A percentile compares a stretch with the other conserved stretches of the same genome.
phyloP scores from a whole-genome alignment of 2,329 filamentous ascomycete genomes.

The Alternaria brassicae region DNA sequence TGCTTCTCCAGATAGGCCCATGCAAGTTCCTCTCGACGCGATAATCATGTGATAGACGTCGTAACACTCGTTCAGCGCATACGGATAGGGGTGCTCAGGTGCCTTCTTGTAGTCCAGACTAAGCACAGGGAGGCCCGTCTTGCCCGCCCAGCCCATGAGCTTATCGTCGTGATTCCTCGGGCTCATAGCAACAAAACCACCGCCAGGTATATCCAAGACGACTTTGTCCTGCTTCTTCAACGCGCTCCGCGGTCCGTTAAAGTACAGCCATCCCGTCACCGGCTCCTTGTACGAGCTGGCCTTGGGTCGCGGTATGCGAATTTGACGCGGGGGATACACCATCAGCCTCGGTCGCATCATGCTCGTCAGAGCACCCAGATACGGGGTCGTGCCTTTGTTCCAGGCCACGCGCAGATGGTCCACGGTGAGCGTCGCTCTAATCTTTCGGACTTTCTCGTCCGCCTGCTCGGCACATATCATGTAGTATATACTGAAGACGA shows the following conservation, averaged over 20 bases:
- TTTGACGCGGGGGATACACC: conserved; percentile 78
- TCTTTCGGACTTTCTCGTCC: conserved; percentile 94
- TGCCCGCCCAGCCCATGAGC: conserved; percentile 88
- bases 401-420: conserved; percentile 92
- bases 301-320: conserved; percentile 81
- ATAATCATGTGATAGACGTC: conserved; percentile 82
- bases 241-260: conserved; percentile 82
- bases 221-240: conserved; percentile 78
- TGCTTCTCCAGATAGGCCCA: conserved; percentile 73
- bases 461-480: conserved; percentile 91
- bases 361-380: conserved; percentile 74
- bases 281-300: conserved; percentile 84
- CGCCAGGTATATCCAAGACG: conserved; percentile 88
- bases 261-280: conserved; percentile 89
- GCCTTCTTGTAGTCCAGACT: conserved; percentile 92
- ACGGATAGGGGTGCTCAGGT: conserved; percentile 83
- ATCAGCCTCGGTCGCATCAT: conserved; percentile 81
- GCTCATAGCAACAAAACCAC: conserved; percentile 96
- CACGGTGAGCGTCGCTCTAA: conserved; percentile 83
- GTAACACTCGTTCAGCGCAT: conserved; percentile 85
- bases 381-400: conserved; percentile 93
- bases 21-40: conserved; percentile 73
- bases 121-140: conserved; percentile 84
- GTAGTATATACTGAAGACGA: conserved; percentile 89
- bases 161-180: conserved; percentile 96